phyloP scores from a whole-genome alignment of 2,329 filamentous ascomycete species.

The Fusarium albidum region DNA sequence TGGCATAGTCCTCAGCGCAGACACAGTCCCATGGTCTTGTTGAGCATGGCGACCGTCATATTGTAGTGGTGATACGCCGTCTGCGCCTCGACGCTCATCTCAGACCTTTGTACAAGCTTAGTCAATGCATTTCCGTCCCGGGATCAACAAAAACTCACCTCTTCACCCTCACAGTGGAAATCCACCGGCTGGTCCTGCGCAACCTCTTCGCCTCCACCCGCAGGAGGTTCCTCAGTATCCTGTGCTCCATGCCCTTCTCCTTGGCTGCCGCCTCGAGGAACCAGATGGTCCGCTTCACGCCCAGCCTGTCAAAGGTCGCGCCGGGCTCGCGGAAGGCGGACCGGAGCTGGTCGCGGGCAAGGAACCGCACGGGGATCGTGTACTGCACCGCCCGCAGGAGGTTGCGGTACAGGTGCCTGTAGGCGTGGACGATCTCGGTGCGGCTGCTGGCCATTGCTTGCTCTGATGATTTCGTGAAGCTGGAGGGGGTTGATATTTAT shows the following conservation, averaged over 20 bases:
- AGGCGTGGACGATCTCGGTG: constrained; percentile 66
- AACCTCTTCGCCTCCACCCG: no score
- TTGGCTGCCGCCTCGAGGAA: constrained; percentile 73
- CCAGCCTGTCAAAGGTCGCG: constrained; percentile 57
- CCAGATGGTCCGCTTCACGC: constrained; percentile 71
- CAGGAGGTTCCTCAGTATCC: constrained; percentile 74
- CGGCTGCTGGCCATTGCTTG: constrained; percentile 36
- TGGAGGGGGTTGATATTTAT: no score
- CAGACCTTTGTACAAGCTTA: constrained; percentile 20
- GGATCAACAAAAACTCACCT: constrained; percentile 33
- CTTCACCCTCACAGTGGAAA: constrained; percentile 28
- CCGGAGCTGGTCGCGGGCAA: constrained; percentile 67
- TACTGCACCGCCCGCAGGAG: constrained; percentile 76
- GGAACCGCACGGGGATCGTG: constrained; percentile 72
- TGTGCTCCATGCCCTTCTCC: constrained; percentile 74
- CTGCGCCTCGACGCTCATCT: constrained; percentile 29
- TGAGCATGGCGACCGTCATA: constrained; percentile 75
- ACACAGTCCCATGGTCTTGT: constrained; percentile 75
- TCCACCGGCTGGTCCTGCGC: no score
- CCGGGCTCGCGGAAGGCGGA: constrained; percentile 62
- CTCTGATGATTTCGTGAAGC: background rate
- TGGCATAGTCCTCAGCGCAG: constrained; percentile 53
- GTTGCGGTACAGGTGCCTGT: constrained; percentile 73
- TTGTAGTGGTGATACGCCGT: constrained; percentile 69
- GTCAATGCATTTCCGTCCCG: constrained; percentile 2